These are phyloP conservation scores for Sclerotinia spermophila DNA, from an alignment of 2,329 filamentous ascomycete species.

Conservation along the genomic window DNA sequence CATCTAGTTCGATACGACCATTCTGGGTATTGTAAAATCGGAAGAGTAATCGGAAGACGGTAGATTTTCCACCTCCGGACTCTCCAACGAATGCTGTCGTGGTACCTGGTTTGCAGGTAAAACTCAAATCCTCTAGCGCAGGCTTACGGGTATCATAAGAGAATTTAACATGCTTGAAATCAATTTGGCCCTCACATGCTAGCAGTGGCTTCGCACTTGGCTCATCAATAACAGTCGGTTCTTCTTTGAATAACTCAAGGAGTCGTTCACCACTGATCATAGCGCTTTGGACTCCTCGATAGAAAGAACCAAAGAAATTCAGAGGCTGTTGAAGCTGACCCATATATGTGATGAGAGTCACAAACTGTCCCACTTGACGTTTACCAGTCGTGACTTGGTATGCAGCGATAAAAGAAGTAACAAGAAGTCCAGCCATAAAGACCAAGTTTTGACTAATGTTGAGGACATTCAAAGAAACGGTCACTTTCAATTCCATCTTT, in stretches of 20 bases:
- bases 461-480: conserved; percentile 73
- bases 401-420: conserved; percentile 69
- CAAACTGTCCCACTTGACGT: conserved; percentile 66
- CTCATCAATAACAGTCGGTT: conserved; percentile 82
- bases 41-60: conserved; percentile 91
- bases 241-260: conserved; percentile 92
- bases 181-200: conserved; percentile 74
- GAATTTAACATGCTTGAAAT: conserved; percentile 86
- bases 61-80: conserved; percentile 95
- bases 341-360: conserved; percentile 71
- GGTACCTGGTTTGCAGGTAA: conserved; percentile 82
- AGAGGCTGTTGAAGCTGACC: conserved; percentile 75
- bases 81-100: conserved; percentile 96
- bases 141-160: conserved; percentile 84
- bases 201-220: conserved; percentile 60
- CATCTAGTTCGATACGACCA: conserved; percentile 81
- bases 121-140: conserved; percentile 77
- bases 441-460: conserved; percentile 78
- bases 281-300: conserved; percentile 89
- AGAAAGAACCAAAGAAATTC: conserved; percentile 92
- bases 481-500: conserved; percentile 69
- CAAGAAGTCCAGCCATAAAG: conserved; percentile 72
- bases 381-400: conserved; percentile 70
- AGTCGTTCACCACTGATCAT: conserved; percentile 97
- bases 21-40: conserved; percentile 86